Percentiles rank a stretch among this genome's conserved stretches.
Conservation (phyloP, 2,329 filamentous ascomycete species). For the Sclerotinia spermophila region DNA sequence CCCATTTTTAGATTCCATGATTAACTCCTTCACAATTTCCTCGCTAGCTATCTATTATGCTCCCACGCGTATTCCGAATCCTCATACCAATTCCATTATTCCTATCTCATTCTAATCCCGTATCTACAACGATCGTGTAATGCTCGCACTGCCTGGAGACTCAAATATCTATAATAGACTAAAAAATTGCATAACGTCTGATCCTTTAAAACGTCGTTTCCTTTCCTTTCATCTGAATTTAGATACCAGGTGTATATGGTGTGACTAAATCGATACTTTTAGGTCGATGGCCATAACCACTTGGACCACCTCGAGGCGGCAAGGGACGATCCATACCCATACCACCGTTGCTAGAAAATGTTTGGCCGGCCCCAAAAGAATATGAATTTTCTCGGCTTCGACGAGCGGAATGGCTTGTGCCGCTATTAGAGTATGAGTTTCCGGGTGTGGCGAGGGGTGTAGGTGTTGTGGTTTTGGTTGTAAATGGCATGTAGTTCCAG, state of each 20-base stretch:
- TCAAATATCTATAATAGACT: not conserved
- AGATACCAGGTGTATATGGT: conserved; percentile 38
- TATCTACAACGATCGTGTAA: not conserved
- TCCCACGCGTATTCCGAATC: not conserved
- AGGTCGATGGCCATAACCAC: conserved; percentile 50
- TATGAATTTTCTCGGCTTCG: conserved; percentile 30
- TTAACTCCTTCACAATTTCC: conserved; percentile 2
- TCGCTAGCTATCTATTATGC: not conserved
- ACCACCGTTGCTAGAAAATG: conserved; percentile 38
- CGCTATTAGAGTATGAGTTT: conserved; percentile 28
- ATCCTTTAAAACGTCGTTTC: not conserved
- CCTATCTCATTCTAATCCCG: conserved; percentile 1
- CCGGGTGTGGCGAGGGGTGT: conserved; percentile 30
- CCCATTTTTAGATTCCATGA: not conserved
- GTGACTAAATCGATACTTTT: conserved; percentile 63
- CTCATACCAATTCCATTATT: not conserved
- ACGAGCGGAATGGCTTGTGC: conserved; percentile 23
- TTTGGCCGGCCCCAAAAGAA: conserved; percentile 24
- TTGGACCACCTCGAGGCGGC: conserved; percentile 50
- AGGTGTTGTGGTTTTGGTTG: conserved; percentile 26
- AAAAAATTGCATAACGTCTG: not conserved
- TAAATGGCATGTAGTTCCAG: conserved; percentile 36
- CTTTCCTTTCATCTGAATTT: not conserved
- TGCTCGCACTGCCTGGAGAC: not conserved
- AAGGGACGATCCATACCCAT: conserved; percentile 52